phyloP scores from a whole-genome alignment of 208 protist genomes.

The Crithidia mellificae region DNA sequence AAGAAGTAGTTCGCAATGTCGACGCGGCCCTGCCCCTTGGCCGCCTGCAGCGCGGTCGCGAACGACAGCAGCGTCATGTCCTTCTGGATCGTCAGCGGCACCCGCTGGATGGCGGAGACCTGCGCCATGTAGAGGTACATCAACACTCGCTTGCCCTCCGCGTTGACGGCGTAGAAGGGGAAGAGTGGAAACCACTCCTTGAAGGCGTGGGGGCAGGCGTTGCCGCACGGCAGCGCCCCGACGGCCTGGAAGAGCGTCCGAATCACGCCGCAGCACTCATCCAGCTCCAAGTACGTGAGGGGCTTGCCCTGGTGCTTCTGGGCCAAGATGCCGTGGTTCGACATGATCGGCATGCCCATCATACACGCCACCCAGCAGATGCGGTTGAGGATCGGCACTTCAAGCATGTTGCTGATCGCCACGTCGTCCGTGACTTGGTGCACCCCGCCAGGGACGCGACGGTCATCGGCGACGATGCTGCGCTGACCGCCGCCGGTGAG shows the following conservation, averaged over 20 bases:
- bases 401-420: constrained; percentile 43
- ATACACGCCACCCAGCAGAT: constrained; percentile 61
- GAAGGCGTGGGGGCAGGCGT: constrained; percentile 45
- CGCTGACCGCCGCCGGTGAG: constrained; percentile 57
- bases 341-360: constrained; percentile 61
- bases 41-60: constrained; percentile 21
- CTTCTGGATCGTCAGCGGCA: constrained; percentile 42
- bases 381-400: constrained; percentile 49
- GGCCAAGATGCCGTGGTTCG: constrained; percentile 18
- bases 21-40: constrained; percentile 17
- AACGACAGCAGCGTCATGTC: constrained; percentile 46
- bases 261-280: constrained; percentile 50
- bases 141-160: constrained; percentile 56
- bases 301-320: constrained; percentile 31
- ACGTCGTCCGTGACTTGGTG: constrained; percentile 49
- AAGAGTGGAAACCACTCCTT: constrained; percentile 61
- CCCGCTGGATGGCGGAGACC: constrained; percentile 26
- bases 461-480: constrained; percentile 65
- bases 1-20: constrained; percentile 49
- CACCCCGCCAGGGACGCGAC: constrained; percentile 23
- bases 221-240: constrained; percentile 49
- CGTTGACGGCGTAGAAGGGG: constrained; percentile 62
- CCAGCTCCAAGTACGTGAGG: constrained; percentile 44
- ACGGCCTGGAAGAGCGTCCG: constrained; percentile 60
- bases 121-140: constrained; percentile 55